Base-by-base conservation (phyloP, 768 basidiomycete genomes). In the Cystofilobasidium capitatum region DNA sequence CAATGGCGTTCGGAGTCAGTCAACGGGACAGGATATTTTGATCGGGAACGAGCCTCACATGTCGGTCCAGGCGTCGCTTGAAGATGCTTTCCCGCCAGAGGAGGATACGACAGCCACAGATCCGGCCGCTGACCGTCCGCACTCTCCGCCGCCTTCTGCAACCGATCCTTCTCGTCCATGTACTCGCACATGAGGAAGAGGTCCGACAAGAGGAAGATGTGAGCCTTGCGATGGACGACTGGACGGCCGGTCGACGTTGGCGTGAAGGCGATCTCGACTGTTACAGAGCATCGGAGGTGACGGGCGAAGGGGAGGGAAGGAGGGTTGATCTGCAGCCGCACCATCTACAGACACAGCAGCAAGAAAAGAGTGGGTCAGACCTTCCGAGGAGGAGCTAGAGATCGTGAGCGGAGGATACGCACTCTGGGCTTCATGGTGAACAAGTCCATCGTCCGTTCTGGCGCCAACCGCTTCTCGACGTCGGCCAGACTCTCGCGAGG, bases 381-480 rank as follows among this genome's bases (percentile, higher is more conserved):
- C 37, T 60, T 14, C 29, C 8, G 33, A 58, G 20, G 36, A 24
- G 7, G 5, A 17, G 22, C 14, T n/a, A 26, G 37, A 17, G 24
- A 45, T 26, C 0, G 45, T 20, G 61, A 61, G 26, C 5, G 4
- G 40, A 29, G n/a, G n/a, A n/a, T n/a, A 71, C 77, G 70, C 70
- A 91, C 94, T 84, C 91, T 92, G 0, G 88, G 88, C 70, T 84
- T 83, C 91, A 99, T 94, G 1, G 90, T 89, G 76, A 99, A 99
- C 54, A 99, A 86, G 76, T 99, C 96, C 35, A 97, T 78, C 10
- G 89, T 89, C 24, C 83, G 81, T 36, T 87, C 83, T 0, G 89
- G 86, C 35, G 85, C 82, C 39, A 99, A 81, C 33, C 89, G 81
- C 39, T 82, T 80, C 75, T 98, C 94, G 20, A 99, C 82, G 71